Base-by-base conservation (phyloP, 345 rosid genomes). In the Lepidium didymum region DNA sequence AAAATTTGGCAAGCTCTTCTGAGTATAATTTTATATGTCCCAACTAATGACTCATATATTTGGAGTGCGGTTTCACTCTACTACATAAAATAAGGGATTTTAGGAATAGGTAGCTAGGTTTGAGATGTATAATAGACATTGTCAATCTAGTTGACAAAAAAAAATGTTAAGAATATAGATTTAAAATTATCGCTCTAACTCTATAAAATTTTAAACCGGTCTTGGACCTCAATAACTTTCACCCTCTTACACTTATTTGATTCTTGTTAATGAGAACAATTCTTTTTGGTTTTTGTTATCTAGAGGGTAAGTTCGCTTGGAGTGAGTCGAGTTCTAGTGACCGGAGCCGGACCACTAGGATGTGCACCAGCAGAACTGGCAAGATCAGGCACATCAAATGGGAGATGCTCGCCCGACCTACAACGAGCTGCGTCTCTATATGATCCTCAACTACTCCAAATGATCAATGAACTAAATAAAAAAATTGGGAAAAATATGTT, bases 341-440 rank as follows among this genome's bases (percentile, higher is more conserved):
- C 93, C 0, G 98, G 97, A 8, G 85, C 90, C 0, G 96, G 98
- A 50, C 98, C 96, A 8, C 3, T 92, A 63, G 97, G 96, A 0
- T 92, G 98, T 57, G 93, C 79, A 21, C 98, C 96, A 0, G 86
- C 93, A 0, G 98, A 90, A 51, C 56, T 82, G 42, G 97, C 87
- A 3, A 35, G 64, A 76, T 60, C 93, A 62, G 51, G 90, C 78
- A 54, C 73, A 19, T 68, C 73, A 13, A 81, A 68, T 41, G 93
- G 96, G 3, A 73, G 82, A 58, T 92, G 97, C 47, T 75, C 85
- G 0, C 21, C 59, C 0, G 86, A 86, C 40, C 73, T 93, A 53
- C 78, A 85, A 64, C 75, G 64, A 59, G 96, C 97, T n/a, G 84
- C 96, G 4, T 47, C 64, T 29, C 49, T 86, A 55, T 90, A 60